Conservation (phyloP, 2,329 filamentous ascomycete genomes). For the Ascocoryne sarcoides region DNA sequence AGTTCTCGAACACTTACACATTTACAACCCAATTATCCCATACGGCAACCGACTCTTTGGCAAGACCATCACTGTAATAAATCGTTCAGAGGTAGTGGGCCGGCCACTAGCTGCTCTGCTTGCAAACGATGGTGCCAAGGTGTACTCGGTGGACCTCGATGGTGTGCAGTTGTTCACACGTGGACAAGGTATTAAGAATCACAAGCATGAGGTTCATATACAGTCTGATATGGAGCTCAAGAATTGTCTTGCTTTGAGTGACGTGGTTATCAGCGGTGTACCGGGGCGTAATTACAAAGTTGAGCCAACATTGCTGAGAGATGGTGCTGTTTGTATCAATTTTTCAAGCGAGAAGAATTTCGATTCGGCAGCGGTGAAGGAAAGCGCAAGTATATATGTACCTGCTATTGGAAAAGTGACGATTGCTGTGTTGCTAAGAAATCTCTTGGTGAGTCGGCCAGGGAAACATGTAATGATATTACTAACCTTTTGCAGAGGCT, state of each 20-base stretch:
- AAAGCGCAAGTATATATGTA: conserved; percentile 94
- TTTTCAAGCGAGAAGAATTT: conserved; percentile 97
- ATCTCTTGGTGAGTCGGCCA: conserved; percentile 56
- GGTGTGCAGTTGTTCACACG: conserved; percentile 89
- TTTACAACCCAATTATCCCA: conserved; percentile 91
- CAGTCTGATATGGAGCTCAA: conserved; percentile 74
- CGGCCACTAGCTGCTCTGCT: conserved; percentile 84
- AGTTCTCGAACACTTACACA: conserved; percentile 88
- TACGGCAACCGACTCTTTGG: conserved; percentile 91
- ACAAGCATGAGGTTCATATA: conserved; percentile 69
- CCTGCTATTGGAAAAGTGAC: conserved; percentile 97
- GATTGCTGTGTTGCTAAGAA: conserved; percentile 82
- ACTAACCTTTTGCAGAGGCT: conserved; percentile 3
- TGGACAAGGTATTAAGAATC: conserved; percentile 76
- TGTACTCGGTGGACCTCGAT: conserved; percentile 90
- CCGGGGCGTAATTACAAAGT: conserved; percentile 86
- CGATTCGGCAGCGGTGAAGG: conserved; percentile 72
- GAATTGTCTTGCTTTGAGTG: conserved; percentile 76
- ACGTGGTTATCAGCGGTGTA: conserved; percentile 91
- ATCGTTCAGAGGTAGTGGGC: conserved; percentile 91
- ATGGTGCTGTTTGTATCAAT: conserved; percentile 97
- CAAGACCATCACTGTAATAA: conserved; percentile 92
- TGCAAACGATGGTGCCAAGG: conserved; percentile 90
- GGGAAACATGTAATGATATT: too few species aligned
- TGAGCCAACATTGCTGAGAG: conserved; percentile 69